Percentiles rank a stretch among this genome's conserved stretches.
phyloP scores from a whole-genome alignment of 345 rosid species.

The Hibiscus mutabilis region DNA sequence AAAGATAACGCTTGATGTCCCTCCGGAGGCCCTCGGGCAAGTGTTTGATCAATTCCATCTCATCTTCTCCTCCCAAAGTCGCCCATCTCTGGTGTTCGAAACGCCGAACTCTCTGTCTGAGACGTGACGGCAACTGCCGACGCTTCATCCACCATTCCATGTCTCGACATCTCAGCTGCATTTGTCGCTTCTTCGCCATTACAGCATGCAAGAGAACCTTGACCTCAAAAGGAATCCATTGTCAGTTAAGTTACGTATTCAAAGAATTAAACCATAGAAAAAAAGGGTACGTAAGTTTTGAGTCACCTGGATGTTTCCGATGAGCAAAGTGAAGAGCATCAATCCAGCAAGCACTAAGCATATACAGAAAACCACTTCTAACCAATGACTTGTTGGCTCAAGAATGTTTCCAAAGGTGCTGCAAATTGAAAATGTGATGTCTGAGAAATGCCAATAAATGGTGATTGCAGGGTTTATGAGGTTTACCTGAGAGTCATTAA shows the following conservation, averaged over 20 bases:
- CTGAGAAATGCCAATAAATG: neutral
- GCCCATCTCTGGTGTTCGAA: constrained; percentile 46
- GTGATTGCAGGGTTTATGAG: too few relatives aligned
- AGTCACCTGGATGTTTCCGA: constrained; percentile 58
- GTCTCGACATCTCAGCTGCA: constrained; percentile 42
- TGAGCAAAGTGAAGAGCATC: constrained; percentile 50
- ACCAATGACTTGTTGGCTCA: constrained; percentile 6
- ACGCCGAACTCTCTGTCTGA: constrained; percentile 42
- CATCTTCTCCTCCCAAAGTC: constrained; percentile 48
- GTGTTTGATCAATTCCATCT: constrained; percentile 37
- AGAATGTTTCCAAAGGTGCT: constrained; percentile 59
- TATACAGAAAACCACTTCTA: constrained; percentile 33
- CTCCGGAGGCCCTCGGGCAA: constrained; percentile 60
- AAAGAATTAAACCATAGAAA: neutral
- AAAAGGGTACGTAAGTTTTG: neutral
- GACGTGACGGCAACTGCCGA: constrained; percentile 41
- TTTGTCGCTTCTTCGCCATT: constrained; percentile 43
- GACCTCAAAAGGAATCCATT: neutral
- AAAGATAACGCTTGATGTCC: constrained; percentile 49
- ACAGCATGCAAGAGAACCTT: constrained; percentile 49
- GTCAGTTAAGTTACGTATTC: neutral
- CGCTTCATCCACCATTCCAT: constrained; percentile 68
- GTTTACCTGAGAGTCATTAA: constrained; percentile 46
- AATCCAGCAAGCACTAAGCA: constrained; percentile 44
- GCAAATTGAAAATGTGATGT: constrained; percentile 8